Percentiles rank a stretch among this genome's conserved stretches.
These are phyloP conservation scores for Globisporangium middletonii DNA, from an alignment of 352 stramenopile genomes.

Conservation along the genomic window DNA sequence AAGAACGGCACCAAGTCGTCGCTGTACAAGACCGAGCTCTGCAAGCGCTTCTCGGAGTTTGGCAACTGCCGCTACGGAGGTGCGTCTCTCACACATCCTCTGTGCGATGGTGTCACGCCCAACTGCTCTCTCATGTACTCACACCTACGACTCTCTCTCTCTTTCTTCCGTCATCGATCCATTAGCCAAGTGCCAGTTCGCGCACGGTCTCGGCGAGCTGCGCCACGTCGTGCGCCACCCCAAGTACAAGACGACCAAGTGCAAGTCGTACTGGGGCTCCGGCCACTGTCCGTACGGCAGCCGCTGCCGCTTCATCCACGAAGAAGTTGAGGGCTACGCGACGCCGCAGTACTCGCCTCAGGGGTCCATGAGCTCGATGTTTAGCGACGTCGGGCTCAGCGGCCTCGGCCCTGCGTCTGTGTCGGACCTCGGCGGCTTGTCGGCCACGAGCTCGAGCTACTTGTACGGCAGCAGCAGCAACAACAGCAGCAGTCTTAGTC, in stretches of 20 bases:
- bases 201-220: constrained; percentile 71
- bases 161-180: background rate
- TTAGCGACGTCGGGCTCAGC: constrained; percentile 25
- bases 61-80: constrained; percentile 84
- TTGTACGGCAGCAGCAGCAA: constrained; percentile 16
- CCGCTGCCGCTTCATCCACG: constrained; percentile 86
- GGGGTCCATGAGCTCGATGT: constrained; percentile 43
- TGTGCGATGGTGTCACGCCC: constrained; percentile 4
- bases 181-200: constrained; percentile 84
- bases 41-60: constrained; percentile 84
- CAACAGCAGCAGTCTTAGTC: background rate
- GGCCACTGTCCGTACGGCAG: constrained; percentile 83
- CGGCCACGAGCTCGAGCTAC: constrained; percentile 22
- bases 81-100: constrained; percentile 9
- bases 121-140: background rate
- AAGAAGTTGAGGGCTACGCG: constrained; percentile 60
- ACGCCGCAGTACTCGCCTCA: constrained; percentile 50
- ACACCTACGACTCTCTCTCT: background rate
- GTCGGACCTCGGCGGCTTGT: constrained; percentile 21
- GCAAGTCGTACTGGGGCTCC: constrained; percentile 89
- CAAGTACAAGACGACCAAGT: constrained; percentile 91
- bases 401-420: constrained; percentile 23
- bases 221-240: constrained; percentile 82
- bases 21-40: constrained; percentile 86
- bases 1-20: constrained; percentile 85